A percentile compares a stretch with the other conserved stretches of the same genome.
Evolutionary conservation across 805 yeast genomes (phyloP).

Genomic region (Nematodospora valgi): DNA sequence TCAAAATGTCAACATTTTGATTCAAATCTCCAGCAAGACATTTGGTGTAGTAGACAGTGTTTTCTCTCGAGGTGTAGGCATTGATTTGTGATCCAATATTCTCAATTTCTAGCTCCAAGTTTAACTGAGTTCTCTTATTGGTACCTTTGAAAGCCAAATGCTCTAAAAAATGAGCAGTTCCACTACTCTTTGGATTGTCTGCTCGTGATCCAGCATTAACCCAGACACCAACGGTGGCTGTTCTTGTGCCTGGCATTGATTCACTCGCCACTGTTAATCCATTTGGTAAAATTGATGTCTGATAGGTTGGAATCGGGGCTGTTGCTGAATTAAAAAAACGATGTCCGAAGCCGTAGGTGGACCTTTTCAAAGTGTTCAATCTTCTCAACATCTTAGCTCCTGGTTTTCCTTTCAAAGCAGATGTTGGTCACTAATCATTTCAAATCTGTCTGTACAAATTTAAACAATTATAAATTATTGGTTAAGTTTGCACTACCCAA

Average conservation of each 20-base stretch:
- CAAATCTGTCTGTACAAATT: no score
- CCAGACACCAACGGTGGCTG: constrained; percentile 98
- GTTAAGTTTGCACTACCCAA: not conserved
- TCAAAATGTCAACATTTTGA: constrained; percentile 78
- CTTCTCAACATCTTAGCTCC: not conserved
- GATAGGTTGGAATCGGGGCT: constrained; percentile 23
- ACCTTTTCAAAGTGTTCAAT: not conserved
- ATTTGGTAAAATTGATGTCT: constrained; percentile 75
- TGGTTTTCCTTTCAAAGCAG: not conserved
- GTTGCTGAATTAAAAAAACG: constrained; percentile 7
- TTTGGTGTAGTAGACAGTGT: constrained; percentile 94
- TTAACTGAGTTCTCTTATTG: constrained; percentile 68
- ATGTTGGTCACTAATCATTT: no score
- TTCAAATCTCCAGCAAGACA: constrained; percentile 78
- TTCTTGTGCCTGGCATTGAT: constrained; percentile 75
- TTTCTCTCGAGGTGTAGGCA: constrained; percentile 98
- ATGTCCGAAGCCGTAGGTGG: not conserved
- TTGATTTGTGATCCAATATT: constrained; percentile 95
- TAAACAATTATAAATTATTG: no score
- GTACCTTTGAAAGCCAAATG: constrained; percentile 98
- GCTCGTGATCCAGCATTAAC: constrained; percentile 98
- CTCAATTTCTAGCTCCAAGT: constrained; percentile 89
- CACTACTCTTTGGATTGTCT: constrained; percentile 78
- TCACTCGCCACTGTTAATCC: constrained; percentile 96
- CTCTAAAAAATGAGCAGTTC: constrained; percentile 97